Evolutionary conservation across 2,329 filamentous ascomycete genomes (phyloP).

Genomic region (Botryotinia convoluta): DNA sequence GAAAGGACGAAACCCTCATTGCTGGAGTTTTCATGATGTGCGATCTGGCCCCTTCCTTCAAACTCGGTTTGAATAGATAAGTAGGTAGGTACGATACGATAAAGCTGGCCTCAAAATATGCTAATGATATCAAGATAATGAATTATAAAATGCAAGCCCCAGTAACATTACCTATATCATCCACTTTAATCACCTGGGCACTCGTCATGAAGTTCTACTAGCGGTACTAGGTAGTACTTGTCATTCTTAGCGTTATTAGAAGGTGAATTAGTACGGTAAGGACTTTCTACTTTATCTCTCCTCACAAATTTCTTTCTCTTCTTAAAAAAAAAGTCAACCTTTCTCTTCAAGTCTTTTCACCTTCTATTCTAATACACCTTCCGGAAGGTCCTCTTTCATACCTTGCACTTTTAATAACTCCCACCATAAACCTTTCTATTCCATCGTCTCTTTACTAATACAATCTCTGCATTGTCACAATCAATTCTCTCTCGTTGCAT

Average conservation of each 20-base stretch:
- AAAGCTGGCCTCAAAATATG: background rate
- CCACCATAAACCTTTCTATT: background rate
- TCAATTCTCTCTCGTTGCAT: constrained; percentile 10
- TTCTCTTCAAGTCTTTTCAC: background rate
- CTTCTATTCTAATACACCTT: background rate
- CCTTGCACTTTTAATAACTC: background rate
- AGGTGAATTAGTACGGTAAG: background rate
- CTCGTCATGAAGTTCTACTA: background rate
- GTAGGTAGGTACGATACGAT: background rate
- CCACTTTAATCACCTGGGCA: background rate
- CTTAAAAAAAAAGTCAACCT: background rate
- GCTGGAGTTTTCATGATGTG: background rate
- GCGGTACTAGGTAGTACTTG: background rate
- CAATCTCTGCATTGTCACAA: background rate
- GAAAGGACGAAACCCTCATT: background rate
- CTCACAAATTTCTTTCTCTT: too few species aligned
- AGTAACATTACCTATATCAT: background rate
- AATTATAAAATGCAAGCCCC: background rate
- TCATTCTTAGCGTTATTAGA: background rate
- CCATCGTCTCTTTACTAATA: too few species aligned
- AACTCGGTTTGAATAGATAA: background rate
- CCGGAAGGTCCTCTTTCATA: background rate
- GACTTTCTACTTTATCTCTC: background rate
- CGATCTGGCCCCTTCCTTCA: background rate
- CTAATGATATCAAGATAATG: background rate